Percentiles rank a stretch among this genome's conserved stretches.
phyloP scores from a whole-genome alignment of 257 asterid species.

The Striga asiatica region DNA sequence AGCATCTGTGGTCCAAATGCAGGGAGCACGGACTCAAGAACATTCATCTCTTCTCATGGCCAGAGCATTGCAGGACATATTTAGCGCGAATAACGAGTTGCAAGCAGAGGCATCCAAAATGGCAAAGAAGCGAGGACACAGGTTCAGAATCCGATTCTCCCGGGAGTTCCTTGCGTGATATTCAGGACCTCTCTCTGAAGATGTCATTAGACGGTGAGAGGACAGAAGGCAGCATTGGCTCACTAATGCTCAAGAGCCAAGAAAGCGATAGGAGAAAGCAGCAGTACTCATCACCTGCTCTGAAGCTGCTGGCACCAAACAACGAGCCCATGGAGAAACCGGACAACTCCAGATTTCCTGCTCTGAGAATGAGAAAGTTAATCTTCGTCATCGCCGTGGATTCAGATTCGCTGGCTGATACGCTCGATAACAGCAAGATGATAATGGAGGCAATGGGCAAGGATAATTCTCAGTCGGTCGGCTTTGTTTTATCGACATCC shows the following conservation, averaged over 20 bases:
- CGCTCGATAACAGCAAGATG: conserved; percentile 22
- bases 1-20: conserved; percentile 52
- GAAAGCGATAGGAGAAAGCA: conserved; percentile 41
- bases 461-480: conserved; percentile 31
- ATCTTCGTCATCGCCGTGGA: conserved; percentile 44
- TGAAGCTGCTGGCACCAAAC: too few relatives aligned
- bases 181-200: conserved; percentile 48
- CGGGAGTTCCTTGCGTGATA: conserved; percentile 43
- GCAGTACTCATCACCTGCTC: too few relatives aligned
- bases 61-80: conserved; percentile 60
- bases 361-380: conserved; percentile 38
- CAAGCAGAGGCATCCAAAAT: conserved; percentile 36
- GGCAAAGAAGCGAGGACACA: conserved; percentile 49
- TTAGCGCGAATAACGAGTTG: conserved; percentile 43
- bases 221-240: conserved; percentile 33
- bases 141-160: too few relatives aligned
- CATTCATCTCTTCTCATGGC: conserved; percentile 62
- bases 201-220: conserved; percentile 46
- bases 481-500: conserved; percentile 44
- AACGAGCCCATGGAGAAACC: too few relatives aligned
- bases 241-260: too few relatives aligned
- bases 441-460: conserved; percentile 30
- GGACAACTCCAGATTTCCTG: conserved; percentile 35
- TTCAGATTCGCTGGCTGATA: conserved; percentile 32
- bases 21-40: conserved; percentile 48